Conservation (phyloP, 805 yeast species). For the Tetrapisispora iriomotensis region DNA sequence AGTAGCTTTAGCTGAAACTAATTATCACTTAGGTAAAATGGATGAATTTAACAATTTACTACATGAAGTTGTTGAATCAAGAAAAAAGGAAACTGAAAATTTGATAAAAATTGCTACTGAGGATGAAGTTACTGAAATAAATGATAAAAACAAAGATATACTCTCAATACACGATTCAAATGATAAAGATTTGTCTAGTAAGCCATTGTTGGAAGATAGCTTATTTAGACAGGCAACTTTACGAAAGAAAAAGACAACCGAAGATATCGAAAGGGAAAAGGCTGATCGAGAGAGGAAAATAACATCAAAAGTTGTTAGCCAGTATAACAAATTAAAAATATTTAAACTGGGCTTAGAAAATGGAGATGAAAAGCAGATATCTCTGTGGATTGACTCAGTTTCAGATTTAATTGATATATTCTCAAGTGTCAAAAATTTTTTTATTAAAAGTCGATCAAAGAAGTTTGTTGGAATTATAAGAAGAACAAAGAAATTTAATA, state of each 20-base stretch:
- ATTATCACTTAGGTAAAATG: conserved; percentile 53
- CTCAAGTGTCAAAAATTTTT: conserved; percentile 65
- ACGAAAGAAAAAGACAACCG: conserved; percentile 24
- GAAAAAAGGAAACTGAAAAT: conserved; percentile 25
- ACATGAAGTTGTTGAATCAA: conserved; percentile 41
- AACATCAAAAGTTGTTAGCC: conserved; percentile 45
- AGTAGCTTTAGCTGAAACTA: conserved; percentile 72
- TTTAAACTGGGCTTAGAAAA: conserved; percentile 39
- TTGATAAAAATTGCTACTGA: conserved; percentile 8
- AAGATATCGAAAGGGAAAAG: conserved; percentile 36
- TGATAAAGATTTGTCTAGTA: conserved; percentile 13
- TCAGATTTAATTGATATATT: conserved; percentile 78
- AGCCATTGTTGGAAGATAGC: conserved; percentile 27
- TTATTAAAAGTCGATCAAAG: conserved; percentile 64
- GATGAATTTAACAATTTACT: conserved; percentile 47
- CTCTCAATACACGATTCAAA: background rate
- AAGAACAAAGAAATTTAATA: conserved; percentile 48
- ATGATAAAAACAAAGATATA: background rate
- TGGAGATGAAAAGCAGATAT: conserved; percentile 51
- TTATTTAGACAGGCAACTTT: conserved; percentile 20
- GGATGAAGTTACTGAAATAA: conserved; percentile 1
- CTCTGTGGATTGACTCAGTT: conserved; percentile 77
- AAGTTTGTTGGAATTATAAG: conserved; percentile 58
- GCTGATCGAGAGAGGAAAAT: conserved; percentile 49
- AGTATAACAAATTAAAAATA: conserved; percentile 44